A percentile compares a stretch with the other conserved stretches of the same genome.
Evolutionary conservation across 805 yeast genomes (phyloP).

Genomic region (Yamadazyma philogaea): DNA sequence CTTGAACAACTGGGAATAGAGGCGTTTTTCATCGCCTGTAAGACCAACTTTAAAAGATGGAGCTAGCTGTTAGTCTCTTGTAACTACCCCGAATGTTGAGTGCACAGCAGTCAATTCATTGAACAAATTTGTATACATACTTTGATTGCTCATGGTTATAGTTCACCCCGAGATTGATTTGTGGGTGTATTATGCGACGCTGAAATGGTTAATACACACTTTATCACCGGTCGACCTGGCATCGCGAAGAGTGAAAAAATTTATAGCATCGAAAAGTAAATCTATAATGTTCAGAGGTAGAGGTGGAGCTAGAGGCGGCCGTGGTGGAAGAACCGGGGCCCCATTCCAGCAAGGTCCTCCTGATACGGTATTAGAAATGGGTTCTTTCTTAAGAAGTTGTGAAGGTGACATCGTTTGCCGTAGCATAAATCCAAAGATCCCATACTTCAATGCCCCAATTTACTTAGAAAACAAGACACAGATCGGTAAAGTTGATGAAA

Average conservation of each 20-base stretch:
- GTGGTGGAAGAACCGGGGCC: conserved; percentile 69
- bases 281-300: conserved; percentile 62
- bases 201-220: background rate
- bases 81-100: background rate
- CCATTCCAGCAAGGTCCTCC: conserved; percentile 90
- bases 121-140: background rate
- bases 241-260: conserved; percentile 8
- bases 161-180: background rate
- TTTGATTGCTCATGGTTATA: background rate
- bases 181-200: background rate
- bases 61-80: background rate
- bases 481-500: conserved; percentile 97
- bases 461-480: conserved; percentile 93
- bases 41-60: conserved; percentile 43
- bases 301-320: conserved; percentile 62
- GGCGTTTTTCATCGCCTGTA: conserved; percentile 72
- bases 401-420: conserved; percentile 98
- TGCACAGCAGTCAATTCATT: background rate
- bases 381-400: conserved; percentile 84
- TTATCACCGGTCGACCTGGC: background rate
- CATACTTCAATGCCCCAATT: conserved; percentile 98
- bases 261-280: conserved; percentile 3
- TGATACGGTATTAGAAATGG: conserved; percentile 92
- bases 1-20: conserved; percentile 73
- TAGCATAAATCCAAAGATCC: conserved; percentile 89